Evolutionary conservation across 176 grass and related monocot genomes (phyloP).

Genomic region (Aegilops longissima): DNA sequence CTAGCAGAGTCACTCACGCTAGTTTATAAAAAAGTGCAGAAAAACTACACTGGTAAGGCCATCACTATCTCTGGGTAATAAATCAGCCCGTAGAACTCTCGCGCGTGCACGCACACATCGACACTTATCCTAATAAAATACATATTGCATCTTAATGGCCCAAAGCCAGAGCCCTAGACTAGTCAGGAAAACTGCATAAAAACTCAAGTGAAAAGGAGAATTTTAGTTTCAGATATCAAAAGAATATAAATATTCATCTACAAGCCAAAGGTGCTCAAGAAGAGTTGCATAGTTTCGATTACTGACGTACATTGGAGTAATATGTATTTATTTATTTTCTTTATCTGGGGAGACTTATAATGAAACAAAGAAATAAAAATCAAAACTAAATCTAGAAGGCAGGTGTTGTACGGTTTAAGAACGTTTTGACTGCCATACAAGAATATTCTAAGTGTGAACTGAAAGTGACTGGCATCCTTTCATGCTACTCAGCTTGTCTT

Average conservation of each 20-base stretch:
- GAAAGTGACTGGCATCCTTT: slow-evolving; percentile 35
- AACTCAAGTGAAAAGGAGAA: not conserved
- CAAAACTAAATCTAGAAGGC: not conserved
- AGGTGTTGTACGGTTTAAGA: slow-evolving; percentile 29
- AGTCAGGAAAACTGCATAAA: not conserved
- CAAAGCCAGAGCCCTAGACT: not conserved
- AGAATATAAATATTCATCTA: slow-evolving; percentile 15
- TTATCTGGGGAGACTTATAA: slow-evolving; percentile 20
- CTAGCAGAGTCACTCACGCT: slow-evolving; percentile 31
- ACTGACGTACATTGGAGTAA: not conserved
- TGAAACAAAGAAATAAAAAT: not conserved
- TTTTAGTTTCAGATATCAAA: slow-evolving; percentile 24
- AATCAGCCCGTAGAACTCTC: not conserved
- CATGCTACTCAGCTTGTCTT: slow-evolving; percentile 29
- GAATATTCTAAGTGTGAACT: slow-evolving; percentile 43
- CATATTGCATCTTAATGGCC: not conserved
- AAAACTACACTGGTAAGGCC: not conserved
- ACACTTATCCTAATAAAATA: slow-evolving; percentile 2
- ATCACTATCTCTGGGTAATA: slow-evolving; percentile 22
- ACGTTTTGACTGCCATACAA: slow-evolving; percentile 48
- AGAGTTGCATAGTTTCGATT: not conserved
- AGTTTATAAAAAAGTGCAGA: slow-evolving; percentile 25
- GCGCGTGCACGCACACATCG: not conserved
- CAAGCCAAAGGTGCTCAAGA: not conserved
- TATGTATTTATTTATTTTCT: not conserved